Evolutionary conservation across 1,284 basidiomycete species (phyloP), one percentile per base, ranked within the genome.

Genomic region (Malassezia restricta): DNA sequence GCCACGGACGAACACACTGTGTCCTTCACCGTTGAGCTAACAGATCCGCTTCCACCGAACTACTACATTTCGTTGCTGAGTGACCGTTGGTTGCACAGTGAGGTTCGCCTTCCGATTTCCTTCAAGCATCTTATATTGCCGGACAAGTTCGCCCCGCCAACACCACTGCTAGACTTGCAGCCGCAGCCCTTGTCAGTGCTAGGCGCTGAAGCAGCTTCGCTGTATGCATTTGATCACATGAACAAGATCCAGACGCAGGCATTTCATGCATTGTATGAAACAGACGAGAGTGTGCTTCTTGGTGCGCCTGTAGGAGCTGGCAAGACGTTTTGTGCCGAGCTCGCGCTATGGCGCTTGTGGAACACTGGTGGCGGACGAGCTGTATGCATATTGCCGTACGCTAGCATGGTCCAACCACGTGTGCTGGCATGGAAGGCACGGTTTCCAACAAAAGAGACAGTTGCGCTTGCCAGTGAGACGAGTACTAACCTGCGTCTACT

Each of bases 201-300:
- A 3, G 87, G 92, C 75, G 92, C 91, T 78, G 86, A 88, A 56
- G 94, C 85, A 61, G 87, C 96, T 71, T 77, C 78, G 5, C 81
- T 95, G 40, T 98, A 94, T 74, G 39, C 46, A 24, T 84, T 92
- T 59, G 78, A 82, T 56, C 81, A 80, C 0, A 95, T 96, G 79
- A 98, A 98, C 81, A 96, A 95, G 77, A 94, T 96, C 61, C 94
- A 98, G 74, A 98, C 90, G 0, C 94, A 98, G 76, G 89, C 94
- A 33, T 98, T 96, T 83, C 92, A 96, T 64, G 89, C 91, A 0
- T 78, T 98, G 0, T 98, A 92, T 75, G 91, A 87, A 0, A 85
- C 88, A 0, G 90, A 96, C 71, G 91, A 96, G 70, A 94, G 90
- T 65, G 84, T 92, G 38, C 88, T 98, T 68, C 83, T 98, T 52